These are phyloP conservation scores for Phyllostachys edulis DNA, from an alignment of 176 grass and related monocot species.

Conservation along the genomic window DNA sequence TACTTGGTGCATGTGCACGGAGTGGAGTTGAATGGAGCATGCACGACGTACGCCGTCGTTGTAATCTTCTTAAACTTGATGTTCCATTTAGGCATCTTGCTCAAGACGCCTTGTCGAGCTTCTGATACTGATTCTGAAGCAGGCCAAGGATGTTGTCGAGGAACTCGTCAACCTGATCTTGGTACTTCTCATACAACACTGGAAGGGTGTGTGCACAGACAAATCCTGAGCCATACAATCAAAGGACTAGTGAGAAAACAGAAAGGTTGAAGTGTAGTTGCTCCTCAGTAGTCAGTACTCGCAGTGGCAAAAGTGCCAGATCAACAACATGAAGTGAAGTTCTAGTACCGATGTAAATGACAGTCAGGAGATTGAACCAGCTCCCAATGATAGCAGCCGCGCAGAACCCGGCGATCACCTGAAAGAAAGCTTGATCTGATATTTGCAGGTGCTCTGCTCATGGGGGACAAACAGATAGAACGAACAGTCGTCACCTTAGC, in stretches of 20 bases:
- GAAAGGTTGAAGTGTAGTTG: not conserved
- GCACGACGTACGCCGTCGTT: no score
- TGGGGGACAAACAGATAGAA: not conserved
- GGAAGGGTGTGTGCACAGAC: slow-evolving; percentile 74
- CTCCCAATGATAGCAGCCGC: slow-evolving; percentile 63
- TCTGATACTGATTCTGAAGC: slow-evolving; percentile 62
- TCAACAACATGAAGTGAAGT: not conserved
- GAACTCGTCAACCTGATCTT: slow-evolving; percentile 82
- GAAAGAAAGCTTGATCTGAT: slow-evolving; percentile 6
- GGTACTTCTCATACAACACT: slow-evolving; percentile 81
- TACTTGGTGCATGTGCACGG: no score
- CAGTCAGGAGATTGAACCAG: slow-evolving; percentile 82
- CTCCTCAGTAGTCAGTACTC: not conserved
- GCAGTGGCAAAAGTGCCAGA: not conserved
- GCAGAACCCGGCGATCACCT: slow-evolving; percentile 63
- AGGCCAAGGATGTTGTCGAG: slow-evolving; percentile 56
- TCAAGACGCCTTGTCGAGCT: slow-evolving; percentile 60
- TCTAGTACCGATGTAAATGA: slow-evolving; percentile 75
- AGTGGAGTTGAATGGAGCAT: no score
- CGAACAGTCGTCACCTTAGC: not conserved
- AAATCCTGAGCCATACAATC: slow-evolving; percentile 59
- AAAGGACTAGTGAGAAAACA: not conserved
- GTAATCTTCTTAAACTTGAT: slow-evolving; percentile 68
- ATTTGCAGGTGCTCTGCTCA: not conserved
- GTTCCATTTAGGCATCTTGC: slow-evolving; percentile 64